Conservation (phyloP, 768 basidiomycete genomes). For the Rhizopogon vesiculosus region DNA sequence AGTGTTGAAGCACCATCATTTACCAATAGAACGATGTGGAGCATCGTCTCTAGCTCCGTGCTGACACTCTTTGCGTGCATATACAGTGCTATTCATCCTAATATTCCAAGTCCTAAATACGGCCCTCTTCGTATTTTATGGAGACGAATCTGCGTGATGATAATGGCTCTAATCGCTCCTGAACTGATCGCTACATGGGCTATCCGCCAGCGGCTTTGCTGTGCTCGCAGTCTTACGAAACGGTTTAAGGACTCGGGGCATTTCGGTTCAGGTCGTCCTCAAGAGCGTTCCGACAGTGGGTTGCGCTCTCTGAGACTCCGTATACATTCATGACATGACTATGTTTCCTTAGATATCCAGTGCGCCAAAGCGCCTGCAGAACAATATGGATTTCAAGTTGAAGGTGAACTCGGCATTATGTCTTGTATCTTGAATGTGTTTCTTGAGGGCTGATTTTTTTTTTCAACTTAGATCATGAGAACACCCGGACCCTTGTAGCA, state of each 20-base stretch:
- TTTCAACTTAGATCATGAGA: background rate
- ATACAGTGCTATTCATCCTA: constrained; percentile 22
- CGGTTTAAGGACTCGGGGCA: background rate
- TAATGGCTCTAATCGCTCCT: constrained; percentile 17
- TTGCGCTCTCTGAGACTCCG: background rate
- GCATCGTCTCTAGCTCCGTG: constrained; percentile 21
- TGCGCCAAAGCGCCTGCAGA: background rate
- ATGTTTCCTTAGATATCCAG: background rate
- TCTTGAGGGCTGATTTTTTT: background rate
- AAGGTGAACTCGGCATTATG: too few species aligned
- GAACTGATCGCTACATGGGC: constrained; percentile 18
- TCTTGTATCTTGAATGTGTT: background rate
- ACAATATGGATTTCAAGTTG: background rate
- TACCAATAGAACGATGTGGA: constrained; percentile 13
- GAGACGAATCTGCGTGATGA: constrained; percentile 7
- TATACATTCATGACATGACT: background rate
- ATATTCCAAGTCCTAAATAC: constrained; percentile 11
- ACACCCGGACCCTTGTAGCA: background rate
- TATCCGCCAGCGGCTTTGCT: constrained; percentile 13
- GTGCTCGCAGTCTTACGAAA: background rate
- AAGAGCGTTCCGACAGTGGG: background rate
- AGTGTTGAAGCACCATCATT: background rate
- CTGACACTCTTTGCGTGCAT: constrained; percentile 19
- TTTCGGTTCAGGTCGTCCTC: background rate
- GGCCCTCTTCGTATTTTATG: background rate